Percentiles rank a stretch among this genome's conserved stretches.
Conservation (phyloP, 768 basidiomycete genomes). For the Tylopilus subfusipes region DNA sequence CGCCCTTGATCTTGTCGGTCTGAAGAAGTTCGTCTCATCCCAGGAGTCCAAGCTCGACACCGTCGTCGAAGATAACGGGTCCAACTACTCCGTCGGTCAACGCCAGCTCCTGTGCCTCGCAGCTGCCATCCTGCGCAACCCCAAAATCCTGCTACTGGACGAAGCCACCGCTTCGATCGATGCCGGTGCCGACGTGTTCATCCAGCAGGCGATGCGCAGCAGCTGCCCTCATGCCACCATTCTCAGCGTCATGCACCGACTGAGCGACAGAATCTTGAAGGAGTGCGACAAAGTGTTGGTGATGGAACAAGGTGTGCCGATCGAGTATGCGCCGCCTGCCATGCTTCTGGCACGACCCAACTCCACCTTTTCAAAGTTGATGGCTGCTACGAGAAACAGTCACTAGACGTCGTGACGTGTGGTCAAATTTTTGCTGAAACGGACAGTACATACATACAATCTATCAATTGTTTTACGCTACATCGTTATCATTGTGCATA, state of each 20-base stretch:
- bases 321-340: slow-evolving; percentile 25
- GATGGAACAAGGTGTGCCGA: slow-evolving; percentile 37
- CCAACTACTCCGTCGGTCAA: slow-evolving; percentile 85
- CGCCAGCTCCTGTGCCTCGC: slow-evolving; percentile 72
- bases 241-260: slow-evolving; percentile 30
- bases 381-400: slow-evolving; percentile 22
- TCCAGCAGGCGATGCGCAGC: slow-evolving; percentile 34
- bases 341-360: slow-evolving; percentile 21
- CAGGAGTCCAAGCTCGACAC: slow-evolving; percentile 79
- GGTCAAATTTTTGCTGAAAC: background rate
- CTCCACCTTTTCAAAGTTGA: slow-evolving; percentile 29
- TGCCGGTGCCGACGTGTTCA: slow-evolving; percentile 79
- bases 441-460: background rate
- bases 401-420: background rate
- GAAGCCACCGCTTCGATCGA: slow-evolving; percentile 65
- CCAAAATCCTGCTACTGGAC: slow-evolving; percentile 29
- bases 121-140: slow-evolving; percentile 30
- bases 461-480: background rate
- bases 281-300: slow-evolving; percentile 33
- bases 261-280: slow-evolving; percentile 26
- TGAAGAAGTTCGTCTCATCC: slow-evolving; percentile 71
- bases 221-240: slow-evolving; percentile 31
- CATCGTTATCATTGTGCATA: background rate
- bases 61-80: slow-evolving; percentile 67
- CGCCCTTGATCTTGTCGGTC: slow-evolving; percentile 36